A percentile compares a stretch with the other conserved stretches of the same genome.
Evolutionary conservation across 2,329 filamentous ascomycete species (phyloP).

Genomic region (Pezicula carpinea): DNA sequence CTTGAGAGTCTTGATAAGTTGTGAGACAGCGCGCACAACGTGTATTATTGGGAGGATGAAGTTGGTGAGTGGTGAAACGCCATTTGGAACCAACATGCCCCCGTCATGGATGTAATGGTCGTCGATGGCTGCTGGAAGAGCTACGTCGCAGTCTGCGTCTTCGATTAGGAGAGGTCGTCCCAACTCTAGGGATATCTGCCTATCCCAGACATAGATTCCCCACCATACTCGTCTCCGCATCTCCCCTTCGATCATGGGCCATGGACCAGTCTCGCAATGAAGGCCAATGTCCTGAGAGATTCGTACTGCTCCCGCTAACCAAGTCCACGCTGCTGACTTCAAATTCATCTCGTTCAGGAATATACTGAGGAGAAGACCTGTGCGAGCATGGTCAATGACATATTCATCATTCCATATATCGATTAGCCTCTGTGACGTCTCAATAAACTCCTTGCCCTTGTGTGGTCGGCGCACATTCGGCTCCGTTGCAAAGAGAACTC

Average conservation of each 20-base stretch:
- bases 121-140: slow-evolving; percentile 73
- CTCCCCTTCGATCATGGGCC: slow-evolving; percentile 73
- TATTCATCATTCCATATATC: slow-evolving; percentile 81
- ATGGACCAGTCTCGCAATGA: slow-evolving; percentile 68
- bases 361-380: slow-evolving; percentile 68
- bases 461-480: slow-evolving; percentile 48
- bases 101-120: slow-evolving; percentile 68
- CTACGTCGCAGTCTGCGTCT: slow-evolving; percentile 82
- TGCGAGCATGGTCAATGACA: slow-evolving; percentile 69
- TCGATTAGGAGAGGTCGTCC: slow-evolving; percentile 78
- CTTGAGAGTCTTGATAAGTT: slow-evolving; percentile 66
- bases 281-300: slow-evolving; percentile 81
- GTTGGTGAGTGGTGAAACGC: slow-evolving; percentile 54
- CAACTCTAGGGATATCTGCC: slow-evolving; percentile 73
- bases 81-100: slow-evolving; percentile 48
- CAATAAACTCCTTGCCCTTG: slow-evolving; percentile 63
- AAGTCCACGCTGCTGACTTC: slow-evolving; percentile 79
- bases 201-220: slow-evolving; percentile 86
- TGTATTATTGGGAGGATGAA: slow-evolving; percentile 76
- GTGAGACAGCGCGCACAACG: slow-evolving; percentile 72
- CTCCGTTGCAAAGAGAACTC: slow-evolving; percentile 65
- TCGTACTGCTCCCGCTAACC: slow-evolving; percentile 75
- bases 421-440: slow-evolving; percentile 63
- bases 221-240: slow-evolving; percentile 90
- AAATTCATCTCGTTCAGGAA: slow-evolving; percentile 83